Conservation (phyloP, 345 rosid species). For the Kernera saxatilis region DNA sequence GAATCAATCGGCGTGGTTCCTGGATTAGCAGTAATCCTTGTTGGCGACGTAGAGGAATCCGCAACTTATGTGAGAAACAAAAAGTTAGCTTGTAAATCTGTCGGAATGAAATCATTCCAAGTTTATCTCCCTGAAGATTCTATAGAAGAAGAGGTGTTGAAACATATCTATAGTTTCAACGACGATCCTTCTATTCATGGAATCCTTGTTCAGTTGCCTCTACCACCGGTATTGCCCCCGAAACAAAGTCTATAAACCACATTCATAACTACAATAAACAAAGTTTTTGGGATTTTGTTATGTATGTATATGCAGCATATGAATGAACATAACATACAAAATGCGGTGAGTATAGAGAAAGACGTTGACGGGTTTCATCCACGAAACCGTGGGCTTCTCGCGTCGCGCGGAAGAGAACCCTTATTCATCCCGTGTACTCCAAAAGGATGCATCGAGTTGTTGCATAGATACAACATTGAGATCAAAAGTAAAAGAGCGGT, state of each 20-base stretch:
- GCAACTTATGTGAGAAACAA: constrained; percentile 82
- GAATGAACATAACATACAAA: constrained; percentile 64
- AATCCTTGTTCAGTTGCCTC: constrained; percentile 86
- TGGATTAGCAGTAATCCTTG: constrained; percentile 82
- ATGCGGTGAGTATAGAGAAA: constrained; percentile 72
- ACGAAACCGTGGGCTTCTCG: constrained; percentile 75
- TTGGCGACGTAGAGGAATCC: constrained; percentile 78
- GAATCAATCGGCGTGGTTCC: constrained; percentile 65
- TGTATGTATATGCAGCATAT: constrained; percentile 52
- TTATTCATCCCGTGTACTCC: constrained; percentile 84
- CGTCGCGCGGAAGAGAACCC: constrained; percentile 81
- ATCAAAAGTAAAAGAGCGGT: constrained; percentile 85
- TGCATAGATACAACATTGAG: constrained; percentile 60
- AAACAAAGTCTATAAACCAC: neutral
- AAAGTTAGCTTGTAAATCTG: constrained; percentile 81
- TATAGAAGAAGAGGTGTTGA: constrained; percentile 59
- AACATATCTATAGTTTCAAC: constrained; percentile 50
- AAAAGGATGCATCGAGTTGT: constrained; percentile 82
- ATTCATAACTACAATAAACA: neutral
- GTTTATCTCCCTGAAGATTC: constrained; percentile 53
- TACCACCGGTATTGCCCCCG: constrained; percentile 75
- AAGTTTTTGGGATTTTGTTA: too few relatives aligned
- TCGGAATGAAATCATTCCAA: constrained; percentile 72
- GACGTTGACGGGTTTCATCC: constrained; percentile 96
- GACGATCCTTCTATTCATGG: constrained; percentile 73